Evolutionary conservation across 139 green algal genomes (phyloP).

Genomic region (Chlamydomonas incerta): DNA sequence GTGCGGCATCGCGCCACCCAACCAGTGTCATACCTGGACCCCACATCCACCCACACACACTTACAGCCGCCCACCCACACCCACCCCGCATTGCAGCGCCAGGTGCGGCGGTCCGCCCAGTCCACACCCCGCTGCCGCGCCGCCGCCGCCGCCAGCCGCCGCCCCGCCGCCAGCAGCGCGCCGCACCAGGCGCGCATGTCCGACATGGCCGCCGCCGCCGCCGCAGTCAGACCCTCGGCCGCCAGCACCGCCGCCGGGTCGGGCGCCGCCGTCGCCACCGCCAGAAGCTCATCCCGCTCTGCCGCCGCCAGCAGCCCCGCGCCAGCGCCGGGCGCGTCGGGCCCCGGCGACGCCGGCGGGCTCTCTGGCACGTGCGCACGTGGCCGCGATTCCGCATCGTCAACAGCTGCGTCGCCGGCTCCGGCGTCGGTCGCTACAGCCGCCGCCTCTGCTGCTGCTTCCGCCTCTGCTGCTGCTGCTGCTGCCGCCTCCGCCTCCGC

Average conservation of each 20-base stretch:
- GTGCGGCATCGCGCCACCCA: too few species aligned
- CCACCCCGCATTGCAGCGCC: conserved; percentile 26
- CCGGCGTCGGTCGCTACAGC: too few species aligned
- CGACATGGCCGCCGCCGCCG: conserved; percentile 8
- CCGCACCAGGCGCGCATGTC: not conserved
- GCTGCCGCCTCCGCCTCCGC: not conserved
- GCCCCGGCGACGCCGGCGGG: too few species aligned
- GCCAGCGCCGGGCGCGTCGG: too few species aligned
- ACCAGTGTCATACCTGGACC: too few species aligned
- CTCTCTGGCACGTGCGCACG: too few species aligned
- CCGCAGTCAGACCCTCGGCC: conserved; percentile 4
- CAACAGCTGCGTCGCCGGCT: too few species aligned
- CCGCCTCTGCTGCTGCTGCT: too few species aligned
- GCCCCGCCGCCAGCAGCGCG: not conserved
- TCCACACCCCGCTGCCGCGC: conserved; percentile 27
- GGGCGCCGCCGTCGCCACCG: not conserved
- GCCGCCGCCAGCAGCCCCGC: not conserved
- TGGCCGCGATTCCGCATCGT: too few species aligned
- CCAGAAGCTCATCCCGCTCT: not conserved
- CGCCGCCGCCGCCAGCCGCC: not conserved
- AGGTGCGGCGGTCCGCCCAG: not conserved
- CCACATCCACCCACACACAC: too few species aligned
- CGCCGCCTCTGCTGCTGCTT: too few species aligned
- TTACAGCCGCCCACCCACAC: not conserved
- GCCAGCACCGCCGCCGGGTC: conserved; percentile 15